These are phyloP conservation scores for Malbranchea zuffiana DNA, from an alignment of 2,329 filamentous ascomycete species.

Conservation along the genomic window DNA sequence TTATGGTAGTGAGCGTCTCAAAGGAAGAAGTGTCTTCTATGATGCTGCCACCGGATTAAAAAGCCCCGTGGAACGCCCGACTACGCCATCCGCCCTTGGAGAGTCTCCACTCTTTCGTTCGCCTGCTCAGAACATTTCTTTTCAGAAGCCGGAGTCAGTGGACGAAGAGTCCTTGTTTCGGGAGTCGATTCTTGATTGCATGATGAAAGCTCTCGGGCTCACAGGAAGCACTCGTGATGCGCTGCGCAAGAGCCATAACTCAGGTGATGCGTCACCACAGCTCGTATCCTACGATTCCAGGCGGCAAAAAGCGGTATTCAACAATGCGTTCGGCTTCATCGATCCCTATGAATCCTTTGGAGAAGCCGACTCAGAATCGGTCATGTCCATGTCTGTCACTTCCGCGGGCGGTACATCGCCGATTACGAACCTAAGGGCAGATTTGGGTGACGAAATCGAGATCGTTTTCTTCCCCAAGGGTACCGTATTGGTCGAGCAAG, in stretches of 20 bases:
- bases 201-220: conserved; percentile 86
- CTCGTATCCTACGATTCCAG: conserved; percentile 74
- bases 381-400: conserved; percentile 57
- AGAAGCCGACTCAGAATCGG: conserved; percentile 79
- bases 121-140: conserved; percentile 27
- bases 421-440: conserved; percentile 58
- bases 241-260: conserved; percentile 54
- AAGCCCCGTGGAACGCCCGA: conserved; percentile 5
- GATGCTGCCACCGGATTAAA: conserved; percentile 10
- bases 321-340: conserved; percentile 84
- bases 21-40: conserved; percentile 9
- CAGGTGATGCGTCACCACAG: conserved; percentile 73
- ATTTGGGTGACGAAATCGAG: conserved; percentile 84
- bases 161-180: conserved; percentile 86
- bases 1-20: conserved; percentile 21
- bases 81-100: conserved; percentile 1
- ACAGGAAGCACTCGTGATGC: conserved; percentile 53
- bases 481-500: conserved; percentile 88
- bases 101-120: conserved; percentile 6
- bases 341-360: conserved; percentile 61
- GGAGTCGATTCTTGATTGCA: conserved; percentile 83
- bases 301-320: conserved; percentile 67
- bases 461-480: conserved; percentile 96
- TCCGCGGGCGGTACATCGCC: conserved; percentile 51
- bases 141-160: conserved; percentile 66